Evolutionary conservation across 768 basidiomycete genomes (phyloP).

Genomic region (Kwoniella sp.): DNA sequence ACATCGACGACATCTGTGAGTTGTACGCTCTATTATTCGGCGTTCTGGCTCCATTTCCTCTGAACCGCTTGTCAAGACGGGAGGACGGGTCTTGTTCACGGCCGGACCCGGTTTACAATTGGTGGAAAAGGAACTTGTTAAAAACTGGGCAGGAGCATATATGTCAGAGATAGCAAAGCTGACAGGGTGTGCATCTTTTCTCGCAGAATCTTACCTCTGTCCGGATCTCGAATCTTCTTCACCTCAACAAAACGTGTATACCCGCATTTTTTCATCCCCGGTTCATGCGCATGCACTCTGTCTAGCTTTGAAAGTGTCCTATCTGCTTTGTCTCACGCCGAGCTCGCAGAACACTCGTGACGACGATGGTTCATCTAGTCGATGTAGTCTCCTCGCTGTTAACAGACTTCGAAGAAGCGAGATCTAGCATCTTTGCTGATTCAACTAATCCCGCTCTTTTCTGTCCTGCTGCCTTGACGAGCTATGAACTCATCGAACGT

Average conservation of each 20-base stretch:
- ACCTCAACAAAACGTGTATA: constrained; percentile 1
- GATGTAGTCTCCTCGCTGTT: no score
- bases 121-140: no score
- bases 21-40: background rate
- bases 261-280: constrained; percentile 2
- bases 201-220: background rate
- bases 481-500: no score
- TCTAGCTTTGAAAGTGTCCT: constrained; percentile 1
- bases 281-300: constrained; percentile 2
- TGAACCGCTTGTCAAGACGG: background rate
- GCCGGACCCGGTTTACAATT: background rate
- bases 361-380: no score
- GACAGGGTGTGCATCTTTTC: background rate
- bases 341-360: no score
- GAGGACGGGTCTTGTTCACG: background rate
- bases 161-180: background rate
- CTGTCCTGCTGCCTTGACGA: no score
- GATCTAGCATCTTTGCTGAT: no score
- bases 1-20: constrained; percentile 55
- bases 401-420: no score
- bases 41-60: no score
- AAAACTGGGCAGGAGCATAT: no score
- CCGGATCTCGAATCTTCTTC: background rate
- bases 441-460: no score
- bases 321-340: no score